A percentile compares a stretch with the other conserved stretches of the same genome.
Conservation (phyloP, 306 rosid genomes). For the Glycyrrhiza uralensis region DNA sequence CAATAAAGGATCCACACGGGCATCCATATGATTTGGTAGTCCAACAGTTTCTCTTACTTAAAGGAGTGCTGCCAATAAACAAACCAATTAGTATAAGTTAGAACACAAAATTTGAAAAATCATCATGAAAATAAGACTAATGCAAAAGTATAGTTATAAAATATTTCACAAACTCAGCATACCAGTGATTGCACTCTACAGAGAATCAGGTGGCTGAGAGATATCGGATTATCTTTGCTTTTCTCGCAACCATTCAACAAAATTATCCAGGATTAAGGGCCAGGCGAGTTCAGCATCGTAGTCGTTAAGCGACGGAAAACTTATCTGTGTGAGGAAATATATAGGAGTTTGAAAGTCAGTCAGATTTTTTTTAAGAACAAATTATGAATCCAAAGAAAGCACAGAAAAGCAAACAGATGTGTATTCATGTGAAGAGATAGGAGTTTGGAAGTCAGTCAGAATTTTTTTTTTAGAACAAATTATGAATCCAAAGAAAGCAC, state of each 20-base stretch:
- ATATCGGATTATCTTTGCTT: constrained; percentile 42
- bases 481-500: not conserved
- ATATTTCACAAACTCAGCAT: constrained; percentile 26
- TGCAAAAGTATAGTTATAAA: constrained; percentile 4
- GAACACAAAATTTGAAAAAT: not conserved
- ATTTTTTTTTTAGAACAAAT: not conserved
- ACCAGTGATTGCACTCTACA: constrained; percentile 34
- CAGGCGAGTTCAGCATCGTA: constrained; percentile 90
- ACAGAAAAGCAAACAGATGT: not conserved
- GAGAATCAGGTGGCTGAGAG: constrained; percentile 38
- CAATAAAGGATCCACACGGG: constrained; percentile 24
- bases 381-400: not conserved
- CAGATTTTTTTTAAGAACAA: not conserved
- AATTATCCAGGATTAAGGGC: constrained; percentile 96
- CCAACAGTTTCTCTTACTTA: constrained; percentile 10
- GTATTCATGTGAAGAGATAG: not conserved
- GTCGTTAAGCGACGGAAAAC: constrained; percentile 61
- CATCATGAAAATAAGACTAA: not conserved
- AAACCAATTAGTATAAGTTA: constrained; percentile 28
- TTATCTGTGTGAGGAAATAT: constrained; percentile 58
- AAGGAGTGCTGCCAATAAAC: constrained; percentile 47
- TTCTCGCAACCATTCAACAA: constrained; percentile 83
- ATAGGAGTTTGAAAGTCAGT: not conserved
- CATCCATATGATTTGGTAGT: constrained; percentile 33
- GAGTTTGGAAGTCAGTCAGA: not conserved